These are phyloP conservation scores for Ambrosia artemisiifolia DNA, from an alignment of 129 eudicot genomes.

Conservation along the genomic window DNA sequence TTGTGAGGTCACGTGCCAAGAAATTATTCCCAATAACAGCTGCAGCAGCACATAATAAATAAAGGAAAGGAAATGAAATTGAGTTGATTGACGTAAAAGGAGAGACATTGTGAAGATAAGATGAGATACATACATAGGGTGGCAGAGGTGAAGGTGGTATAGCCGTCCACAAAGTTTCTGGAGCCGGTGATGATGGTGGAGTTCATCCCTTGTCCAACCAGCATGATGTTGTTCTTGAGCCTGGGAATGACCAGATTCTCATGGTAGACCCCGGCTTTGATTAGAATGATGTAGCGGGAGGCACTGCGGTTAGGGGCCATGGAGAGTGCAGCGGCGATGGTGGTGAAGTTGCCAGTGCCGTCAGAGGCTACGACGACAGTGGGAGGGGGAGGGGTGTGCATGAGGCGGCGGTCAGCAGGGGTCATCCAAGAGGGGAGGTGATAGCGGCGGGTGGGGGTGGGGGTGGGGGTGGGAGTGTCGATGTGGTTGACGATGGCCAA, in stretches of 20 bases:
- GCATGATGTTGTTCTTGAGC: slow-evolving; percentile 55
- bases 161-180: slow-evolving; percentile 65
- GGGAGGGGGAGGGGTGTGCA: slow-evolving; percentile 39
- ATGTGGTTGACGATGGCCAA: slow-evolving; percentile 54
- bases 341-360: slow-evolving; percentile 55
- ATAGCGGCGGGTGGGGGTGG: slow-evolving; percentile 3
- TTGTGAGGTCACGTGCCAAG: slow-evolving; percentile 70
- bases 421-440: slow-evolving; percentile 48
- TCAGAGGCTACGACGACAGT: slow-evolving; percentile 51
- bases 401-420: slow-evolving; percentile 37
- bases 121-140: slow-evolving; percentile 51
- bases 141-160: slow-evolving; percentile 74
- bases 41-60: too few relatives aligned
- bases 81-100: too few relatives aligned
- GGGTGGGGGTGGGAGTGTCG: slow-evolving; percentile 23
- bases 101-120: too few relatives aligned
- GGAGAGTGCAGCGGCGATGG: slow-evolving; percentile 49
- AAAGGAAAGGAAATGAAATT: too few relatives aligned
- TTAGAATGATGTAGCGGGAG: slow-evolving; percentile 42
- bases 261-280: slow-evolving; percentile 57
- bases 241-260: slow-evolving; percentile 71
- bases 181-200: slow-evolving; percentile 58
- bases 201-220: slow-evolving; percentile 82
- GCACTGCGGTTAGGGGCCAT: slow-evolving; percentile 54
- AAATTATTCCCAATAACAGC: slow-evolving; percentile 81